phyloP scores from a whole-genome alignment of 768 basidiomycete genomes.

The Termitomyces sp. region DNA sequence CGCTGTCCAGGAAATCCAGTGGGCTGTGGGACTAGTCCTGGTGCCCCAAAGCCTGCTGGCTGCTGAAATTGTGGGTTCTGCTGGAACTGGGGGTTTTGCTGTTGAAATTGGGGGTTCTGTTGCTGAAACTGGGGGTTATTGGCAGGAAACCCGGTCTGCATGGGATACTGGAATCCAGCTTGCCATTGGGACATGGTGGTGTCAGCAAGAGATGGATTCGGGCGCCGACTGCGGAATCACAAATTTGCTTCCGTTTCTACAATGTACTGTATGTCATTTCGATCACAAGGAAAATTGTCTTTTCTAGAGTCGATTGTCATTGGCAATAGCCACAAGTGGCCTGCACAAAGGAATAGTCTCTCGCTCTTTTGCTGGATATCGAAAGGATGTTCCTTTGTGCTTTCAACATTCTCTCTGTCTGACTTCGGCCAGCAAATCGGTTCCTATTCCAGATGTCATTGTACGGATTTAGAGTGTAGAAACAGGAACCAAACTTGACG shows the following conservation, averaged over 20 bases:
- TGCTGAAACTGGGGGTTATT: slow-evolving; percentile 16
- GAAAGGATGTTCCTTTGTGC: too few species aligned
- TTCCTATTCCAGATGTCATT: too few species aligned
- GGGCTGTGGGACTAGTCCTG: slow-evolving; percentile 52
- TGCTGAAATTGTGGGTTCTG: slow-evolving; percentile 28
- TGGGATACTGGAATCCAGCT: slow-evolving; percentile 65
- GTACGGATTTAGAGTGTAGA: too few species aligned
- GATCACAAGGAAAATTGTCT: too few species aligned
- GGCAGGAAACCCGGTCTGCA: slow-evolving; percentile 62
- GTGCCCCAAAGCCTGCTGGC: slow-evolving; percentile 26
- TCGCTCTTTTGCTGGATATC: too few species aligned
- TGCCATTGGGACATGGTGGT: slow-evolving; percentile 73
- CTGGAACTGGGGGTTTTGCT: slow-evolving; percentile 20
- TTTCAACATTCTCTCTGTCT: too few species aligned
- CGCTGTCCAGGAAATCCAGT: slow-evolving; percentile 50
- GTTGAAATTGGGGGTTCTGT: not conserved
- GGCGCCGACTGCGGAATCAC: slow-evolving; percentile 21
- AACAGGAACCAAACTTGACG: too few species aligned
- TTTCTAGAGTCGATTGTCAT: too few species aligned
- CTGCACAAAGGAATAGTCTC: too few species aligned
- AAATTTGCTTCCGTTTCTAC: not conserved
- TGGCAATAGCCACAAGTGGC: too few species aligned
- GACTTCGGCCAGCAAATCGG: too few species aligned
- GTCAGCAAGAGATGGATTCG: slow-evolving; percentile 17
- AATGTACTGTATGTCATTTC: too few species aligned